A percentile compares a stretch with the other conserved stretches of the same genome.
These are phyloP conservation scores for Lodderomyces elongisporus DNA, from an alignment of 1,139 yeast genomes.

Conservation along the genomic window DNA sequence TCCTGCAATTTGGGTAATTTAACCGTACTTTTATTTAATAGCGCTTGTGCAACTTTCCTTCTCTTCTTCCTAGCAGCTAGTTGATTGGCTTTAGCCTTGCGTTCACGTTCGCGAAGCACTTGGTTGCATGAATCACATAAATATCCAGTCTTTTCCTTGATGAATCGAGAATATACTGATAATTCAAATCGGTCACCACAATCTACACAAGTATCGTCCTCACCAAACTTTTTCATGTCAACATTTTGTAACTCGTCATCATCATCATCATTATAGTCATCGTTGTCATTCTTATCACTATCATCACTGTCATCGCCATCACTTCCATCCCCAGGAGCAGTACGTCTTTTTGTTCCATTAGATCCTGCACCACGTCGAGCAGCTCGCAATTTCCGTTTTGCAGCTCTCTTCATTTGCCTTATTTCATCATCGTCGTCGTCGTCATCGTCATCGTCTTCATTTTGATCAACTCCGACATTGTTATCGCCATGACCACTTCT, in stretches of 20 bases:
- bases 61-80: constrained; percentile 65
- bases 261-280: constrained; percentile 25
- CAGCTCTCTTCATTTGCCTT: constrained; percentile 39
- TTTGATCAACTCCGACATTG: neutral
- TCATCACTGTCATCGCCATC: constrained; percentile 25
- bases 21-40: constrained; percentile 64
- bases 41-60: constrained; percentile 76
- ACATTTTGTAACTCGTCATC: constrained; percentile 22
- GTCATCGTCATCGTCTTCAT: constrained; percentile 16
- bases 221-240: constrained; percentile 37
- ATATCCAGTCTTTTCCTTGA: constrained; percentile 48
- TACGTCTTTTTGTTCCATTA: constrained; percentile 5
- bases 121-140: constrained; percentile 65
- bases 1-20: constrained; percentile 74
- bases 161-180: constrained; percentile 59
- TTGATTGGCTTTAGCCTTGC: constrained; percentile 46
- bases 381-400: constrained; percentile 28
- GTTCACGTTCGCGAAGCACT: constrained; percentile 37
- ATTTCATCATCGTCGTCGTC: constrained; percentile 23
- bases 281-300: constrained; percentile 21
- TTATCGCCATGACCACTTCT: neutral
- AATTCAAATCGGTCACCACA: constrained; percentile 56
- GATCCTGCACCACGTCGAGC: constrained; percentile 19
- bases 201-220: constrained; percentile 50
- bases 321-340: constrained; percentile 17